A percentile compares a stretch with the other conserved stretches of the same genome.
Conservation (phyloP, 2,329 filamentous ascomycete species). For the Verticillium zaregamsianum region DNA sequence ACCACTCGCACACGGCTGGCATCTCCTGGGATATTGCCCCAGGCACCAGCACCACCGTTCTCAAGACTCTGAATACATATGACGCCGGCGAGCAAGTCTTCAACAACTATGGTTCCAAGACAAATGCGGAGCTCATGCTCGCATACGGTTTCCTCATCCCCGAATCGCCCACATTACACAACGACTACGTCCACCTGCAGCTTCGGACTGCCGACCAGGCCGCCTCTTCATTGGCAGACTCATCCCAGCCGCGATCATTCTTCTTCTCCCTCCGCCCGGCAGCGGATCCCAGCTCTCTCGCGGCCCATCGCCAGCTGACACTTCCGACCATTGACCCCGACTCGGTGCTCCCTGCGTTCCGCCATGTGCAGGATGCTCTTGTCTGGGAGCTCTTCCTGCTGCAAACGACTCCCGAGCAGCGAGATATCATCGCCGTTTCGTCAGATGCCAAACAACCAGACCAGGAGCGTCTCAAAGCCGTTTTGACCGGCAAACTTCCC, state of each 20-base stretch:
- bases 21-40: constrained; percentile 55
- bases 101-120: constrained; percentile 72
- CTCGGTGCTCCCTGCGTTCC: constrained; percentile 33
- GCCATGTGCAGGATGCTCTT: constrained; percentile 49
- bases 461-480: constrained; percentile 8
- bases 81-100: constrained; percentile 51
- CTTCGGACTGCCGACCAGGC: constrained; percentile 30
- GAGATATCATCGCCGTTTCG: constrained; percentile 17
- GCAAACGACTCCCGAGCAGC: constrained; percentile 28
- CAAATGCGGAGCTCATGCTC: constrained; percentile 66
- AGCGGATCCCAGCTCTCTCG: constrained; percentile 40
- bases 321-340: constrained; percentile 21
- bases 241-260: constrained; percentile 22
- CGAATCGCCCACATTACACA: constrained; percentile 44
- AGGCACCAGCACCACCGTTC: constrained; percentile 23
- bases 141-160: constrained; percentile 60
- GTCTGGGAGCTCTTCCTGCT: constrained; percentile 43
- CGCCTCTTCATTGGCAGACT: constrained; percentile 16
- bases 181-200: constrained; percentile 56
- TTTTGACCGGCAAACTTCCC: constrained; percentile 11
- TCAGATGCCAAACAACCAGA: constrained; percentile 14
- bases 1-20: constrained; percentile 60
- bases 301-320: constrained; percentile 35
- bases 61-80: constrained; percentile 37
- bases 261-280: constrained; percentile 50